Evolutionary conservation across 1,284 basidiomycete genomes (phyloP), one percentile per base, ranked within the genome.

Genomic region (Cutaneotrichosporon sp.): DNA sequence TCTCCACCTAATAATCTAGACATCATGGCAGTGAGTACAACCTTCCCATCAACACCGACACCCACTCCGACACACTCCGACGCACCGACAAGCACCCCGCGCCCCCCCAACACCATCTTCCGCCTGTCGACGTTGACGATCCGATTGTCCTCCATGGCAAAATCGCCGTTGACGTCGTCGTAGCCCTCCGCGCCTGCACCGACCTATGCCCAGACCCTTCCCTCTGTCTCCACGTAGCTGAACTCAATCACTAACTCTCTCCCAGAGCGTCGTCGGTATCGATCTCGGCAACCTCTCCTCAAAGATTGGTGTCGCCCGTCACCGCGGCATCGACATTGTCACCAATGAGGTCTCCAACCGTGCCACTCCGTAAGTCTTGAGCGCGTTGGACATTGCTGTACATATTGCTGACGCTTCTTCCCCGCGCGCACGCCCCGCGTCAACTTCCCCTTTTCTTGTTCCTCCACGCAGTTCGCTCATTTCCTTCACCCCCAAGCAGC

Each of bases 321-420:
- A 89, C 77, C 82, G 88, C 68, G 90, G 90, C 68, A 91, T 94
- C 77, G 90, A 94, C 81, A 90, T 94, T 75, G 90, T 94, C 77
- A 79, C 84, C 61, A 97, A 97, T 76, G 92, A 96, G 75, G 90
- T 93, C 56, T 94, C 90, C 16, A 96, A 94, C 80, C 86, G 92
- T 60, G 81, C 84, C 31, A 96, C 92, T 38, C 92, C 91, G 89
- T 93, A 61, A 67, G 88, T 75, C 14, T 16, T 20, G n/a, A n/a
- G n/a, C n/a, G n/a, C n/a, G n/a, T n/a, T n/a, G n/a, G n/a, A n/a
- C n/a, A n/a, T n/a, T n/a, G n/a, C n/a, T n/a, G n/a, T n/a, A 10
- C 24, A 34, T 32, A 29, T 24, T 34, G 52, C 52, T 45, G 43
- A 39, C 37, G 17, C 27, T 17, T 7, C n/a, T 14, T 19, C n/a